Conservation (phyloP, 2,329 filamentous ascomycete genomes). For the Diaporthe sp. region DNA sequence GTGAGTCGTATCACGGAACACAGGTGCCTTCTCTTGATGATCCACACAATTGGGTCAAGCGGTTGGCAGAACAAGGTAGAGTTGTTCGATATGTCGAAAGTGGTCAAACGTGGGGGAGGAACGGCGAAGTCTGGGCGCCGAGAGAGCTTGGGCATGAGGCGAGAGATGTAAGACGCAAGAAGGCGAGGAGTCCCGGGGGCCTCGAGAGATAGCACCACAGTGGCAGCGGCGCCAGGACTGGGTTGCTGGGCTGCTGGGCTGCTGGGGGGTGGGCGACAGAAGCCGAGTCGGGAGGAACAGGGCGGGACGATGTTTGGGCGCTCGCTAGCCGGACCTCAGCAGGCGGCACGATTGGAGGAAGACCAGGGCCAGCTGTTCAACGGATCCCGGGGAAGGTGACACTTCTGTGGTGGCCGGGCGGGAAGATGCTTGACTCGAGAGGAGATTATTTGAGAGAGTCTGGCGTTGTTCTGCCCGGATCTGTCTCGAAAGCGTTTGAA, state of each 20-base stretch:
- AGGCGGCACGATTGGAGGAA: conserved; percentile 2
- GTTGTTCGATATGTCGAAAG: conserved; percentile 31
- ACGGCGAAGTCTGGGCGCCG: conserved; percentile 51
- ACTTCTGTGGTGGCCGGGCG: conserved; percentile 22
- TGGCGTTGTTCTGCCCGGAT: conserved; percentile 25
- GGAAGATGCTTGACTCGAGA: conserved; percentile 19
- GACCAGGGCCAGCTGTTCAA: conserved; percentile 6
- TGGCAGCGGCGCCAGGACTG: conserved; percentile 9
- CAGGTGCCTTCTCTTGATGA: not conserved
- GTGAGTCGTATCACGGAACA: not conserved
- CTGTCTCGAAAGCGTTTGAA: conserved; percentile 45
- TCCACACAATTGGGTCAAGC: conserved; percentile 19
- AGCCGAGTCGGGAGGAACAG: conserved; percentile 25
- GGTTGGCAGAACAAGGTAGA: not conserved
- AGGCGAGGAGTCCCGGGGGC: conserved; percentile 6
- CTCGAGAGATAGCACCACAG: conserved; percentile 13
- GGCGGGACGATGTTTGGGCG: conserved; percentile 24
- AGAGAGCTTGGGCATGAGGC: conserved; percentile 46
- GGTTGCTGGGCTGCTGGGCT: not conserved
- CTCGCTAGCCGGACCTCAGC: conserved; percentile 9
- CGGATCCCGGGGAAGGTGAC: conserved; percentile 14
- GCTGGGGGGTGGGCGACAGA: not conserved
- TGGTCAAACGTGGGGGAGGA: conserved; percentile 40
- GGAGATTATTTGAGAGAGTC: conserved; percentile 27
- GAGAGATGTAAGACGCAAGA: conserved; percentile 33